These are phyloP conservation scores for Teunomyces lycoperdinae DNA, from an alignment of 805 yeast genomes.

Conservation along the genomic window DNA sequence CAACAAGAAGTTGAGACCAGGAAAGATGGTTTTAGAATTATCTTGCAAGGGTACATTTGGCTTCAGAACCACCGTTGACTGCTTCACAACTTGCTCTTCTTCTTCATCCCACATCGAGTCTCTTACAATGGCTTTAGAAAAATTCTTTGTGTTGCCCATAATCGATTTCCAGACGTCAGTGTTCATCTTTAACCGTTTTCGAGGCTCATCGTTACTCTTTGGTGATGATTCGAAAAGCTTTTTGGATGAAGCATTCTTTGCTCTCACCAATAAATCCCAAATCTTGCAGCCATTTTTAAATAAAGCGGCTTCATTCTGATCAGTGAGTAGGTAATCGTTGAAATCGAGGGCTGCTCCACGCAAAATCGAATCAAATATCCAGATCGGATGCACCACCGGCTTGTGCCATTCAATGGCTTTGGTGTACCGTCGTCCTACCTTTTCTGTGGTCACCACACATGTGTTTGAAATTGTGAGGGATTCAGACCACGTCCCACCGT, in stretches of 20 bases:
- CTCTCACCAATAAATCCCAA: slow-evolving; percentile 29
- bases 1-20: slow-evolving; percentile 40
- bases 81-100: slow-evolving; percentile 14
- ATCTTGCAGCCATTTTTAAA: slow-evolving; percentile 29
- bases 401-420: slow-evolving; percentile 54
- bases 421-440: slow-evolving; percentile 49
- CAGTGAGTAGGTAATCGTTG: slow-evolving; percentile 36
- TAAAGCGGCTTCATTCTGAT: slow-evolving; percentile 7
- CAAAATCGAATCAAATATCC: slow-evolving; percentile 45
- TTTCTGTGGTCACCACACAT: slow-evolving; percentile 49
- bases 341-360: slow-evolving; percentile 44
- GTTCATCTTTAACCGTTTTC: slow-evolving; percentile 17
- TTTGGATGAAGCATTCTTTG: background rate
- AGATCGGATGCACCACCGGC: slow-evolving; percentile 50
- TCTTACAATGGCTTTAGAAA: slow-evolving; percentile 10
- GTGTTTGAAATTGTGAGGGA: slow-evolving; percentile 45
- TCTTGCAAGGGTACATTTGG: background rate
- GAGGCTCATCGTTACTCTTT: slow-evolving; percentile 7
- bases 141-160: slow-evolving; percentile 26
- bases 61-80: slow-evolving; percentile 5
- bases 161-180: slow-evolving; percentile 45
- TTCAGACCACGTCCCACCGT: slow-evolving; percentile 53
- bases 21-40: slow-evolving; percentile 32
- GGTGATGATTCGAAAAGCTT: background rate
- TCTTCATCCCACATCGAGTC: slow-evolving; percentile 28